These are phyloP conservation scores for Xylaria digitata DNA, from an alignment of 2,329 filamentous ascomycete species.

Conservation along the genomic window DNA sequence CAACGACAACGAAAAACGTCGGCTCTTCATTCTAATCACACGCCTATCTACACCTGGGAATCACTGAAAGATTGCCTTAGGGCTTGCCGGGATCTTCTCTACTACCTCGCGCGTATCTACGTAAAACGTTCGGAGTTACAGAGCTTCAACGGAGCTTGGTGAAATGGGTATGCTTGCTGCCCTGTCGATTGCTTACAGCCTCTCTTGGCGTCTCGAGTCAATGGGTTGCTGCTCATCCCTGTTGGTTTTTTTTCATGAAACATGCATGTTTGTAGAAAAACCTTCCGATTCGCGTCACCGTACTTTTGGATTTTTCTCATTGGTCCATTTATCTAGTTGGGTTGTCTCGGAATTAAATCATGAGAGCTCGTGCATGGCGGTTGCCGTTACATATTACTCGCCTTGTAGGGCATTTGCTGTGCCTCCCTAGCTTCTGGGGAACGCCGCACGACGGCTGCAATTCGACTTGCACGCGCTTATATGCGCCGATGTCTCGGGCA, in stretches of 20 bases:
- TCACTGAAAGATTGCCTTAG: not conserved
- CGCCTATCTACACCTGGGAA: not conserved
- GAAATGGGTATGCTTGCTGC: not conserved
- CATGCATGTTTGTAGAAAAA: not conserved
- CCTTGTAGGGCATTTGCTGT: slow-evolving; percentile 14
- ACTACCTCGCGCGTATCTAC: not conserved
- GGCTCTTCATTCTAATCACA: not conserved
- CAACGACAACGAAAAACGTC: not conserved
- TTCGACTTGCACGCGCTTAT: slow-evolving; percentile 1
- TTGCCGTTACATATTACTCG: slow-evolving; percentile 15
- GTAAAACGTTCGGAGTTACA: not conserved
- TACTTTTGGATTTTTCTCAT: not conserved
- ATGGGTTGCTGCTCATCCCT: not conserved
- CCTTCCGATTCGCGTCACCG: slow-evolving; percentile 17
- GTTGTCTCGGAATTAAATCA: slow-evolving; percentile 9
- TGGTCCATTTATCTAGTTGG: not conserved
- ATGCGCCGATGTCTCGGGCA: not conserved
- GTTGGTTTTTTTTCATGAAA: not conserved
- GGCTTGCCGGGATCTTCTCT: not conserved
- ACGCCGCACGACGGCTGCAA: slow-evolving; percentile 11
- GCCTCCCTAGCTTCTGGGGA: slow-evolving; percentile 2
- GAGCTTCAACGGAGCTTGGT: not conserved
- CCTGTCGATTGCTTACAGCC: slow-evolving; percentile 7
- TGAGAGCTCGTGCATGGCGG: not conserved
- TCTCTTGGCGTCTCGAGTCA: slow-evolving; percentile 3